phyloP scores from a whole-genome alignment of 2,329 filamentous ascomycete genomes.

The Verticillium nubilum region DNA sequence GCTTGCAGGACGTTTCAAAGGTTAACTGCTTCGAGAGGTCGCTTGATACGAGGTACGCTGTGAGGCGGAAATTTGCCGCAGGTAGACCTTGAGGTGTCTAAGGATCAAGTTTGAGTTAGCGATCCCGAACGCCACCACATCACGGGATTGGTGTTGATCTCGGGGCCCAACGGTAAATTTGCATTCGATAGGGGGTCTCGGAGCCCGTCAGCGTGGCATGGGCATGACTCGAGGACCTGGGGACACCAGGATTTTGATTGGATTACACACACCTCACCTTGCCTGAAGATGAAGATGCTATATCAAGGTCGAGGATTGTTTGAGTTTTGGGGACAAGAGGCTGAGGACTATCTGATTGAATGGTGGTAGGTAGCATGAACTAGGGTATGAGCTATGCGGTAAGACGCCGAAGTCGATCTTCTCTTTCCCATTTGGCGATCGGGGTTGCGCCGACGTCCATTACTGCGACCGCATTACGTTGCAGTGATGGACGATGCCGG shows the following conservation, averaged over 20 bases:
- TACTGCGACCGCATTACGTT: neutral
- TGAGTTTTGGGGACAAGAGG: neutral
- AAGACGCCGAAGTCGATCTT: neutral
- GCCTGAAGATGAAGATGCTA: neutral
- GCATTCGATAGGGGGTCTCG: neutral
- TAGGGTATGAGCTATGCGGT: neutral
- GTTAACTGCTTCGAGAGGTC: neutral
- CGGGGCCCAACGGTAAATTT: neutral
- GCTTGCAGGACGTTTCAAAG: neutral
- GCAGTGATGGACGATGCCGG: neutral
- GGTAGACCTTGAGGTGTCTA: neutral
- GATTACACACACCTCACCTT: neutral
- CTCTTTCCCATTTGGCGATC: neutral
- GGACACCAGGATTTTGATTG: neutral
- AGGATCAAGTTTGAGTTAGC: neutral
- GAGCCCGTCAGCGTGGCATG: neutral
- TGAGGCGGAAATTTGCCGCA: neutral
- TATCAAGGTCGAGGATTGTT: neutral
- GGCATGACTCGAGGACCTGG: neutral
- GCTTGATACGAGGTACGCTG: neutral
- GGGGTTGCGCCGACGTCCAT: neutral
- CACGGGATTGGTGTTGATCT: neutral
- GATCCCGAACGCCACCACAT: neutral
- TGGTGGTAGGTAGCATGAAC: neutral
- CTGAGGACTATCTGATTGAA: neutral